Conservation (phyloP, 148 eudicot genomes). For the Drosera capensis region DNA sequence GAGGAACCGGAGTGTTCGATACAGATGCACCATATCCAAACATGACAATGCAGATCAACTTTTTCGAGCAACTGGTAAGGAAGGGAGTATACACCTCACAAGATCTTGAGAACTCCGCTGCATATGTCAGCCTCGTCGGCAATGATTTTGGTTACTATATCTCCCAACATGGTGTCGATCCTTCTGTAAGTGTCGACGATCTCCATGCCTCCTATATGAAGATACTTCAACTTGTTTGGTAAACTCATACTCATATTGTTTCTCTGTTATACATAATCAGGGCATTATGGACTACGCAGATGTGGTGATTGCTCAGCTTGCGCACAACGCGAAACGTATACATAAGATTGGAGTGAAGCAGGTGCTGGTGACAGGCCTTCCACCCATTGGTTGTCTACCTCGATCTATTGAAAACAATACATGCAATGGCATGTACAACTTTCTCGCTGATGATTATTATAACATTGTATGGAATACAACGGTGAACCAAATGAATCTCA, state of each 20-base stretch:
- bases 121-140: slow-evolving; percentile 49
- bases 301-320: slow-evolving; percentile 3
- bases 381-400: slow-evolving; percentile 7
- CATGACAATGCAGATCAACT: slow-evolving; percentile 71
- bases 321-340: background rate
- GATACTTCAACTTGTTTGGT: too few species aligned
- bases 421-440: slow-evolving; percentile 23
- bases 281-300: background rate
- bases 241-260: too few species aligned
- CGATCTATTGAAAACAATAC: background rate
- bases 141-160: slow-evolving; percentile 53
- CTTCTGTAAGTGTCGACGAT: background rate
- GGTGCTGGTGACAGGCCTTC: background rate
- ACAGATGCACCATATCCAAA: slow-evolving; percentile 46
- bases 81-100: slow-evolving; percentile 15
- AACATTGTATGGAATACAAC: slow-evolving; percentile 27
- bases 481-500: slow-evolving; percentile 29
- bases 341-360: slow-evolving; percentile 3
- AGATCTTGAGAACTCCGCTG: slow-evolving; percentile 36
- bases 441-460: slow-evolving; percentile 23
- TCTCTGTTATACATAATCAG: too few species aligned
- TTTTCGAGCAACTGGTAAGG: slow-evolving; percentile 26
- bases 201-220: background rate
- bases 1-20: slow-evolving; percentile 69
- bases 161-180: background rate